Conservation (phyloP, 257 asterid species). For the Petunia axillaris region DNA sequence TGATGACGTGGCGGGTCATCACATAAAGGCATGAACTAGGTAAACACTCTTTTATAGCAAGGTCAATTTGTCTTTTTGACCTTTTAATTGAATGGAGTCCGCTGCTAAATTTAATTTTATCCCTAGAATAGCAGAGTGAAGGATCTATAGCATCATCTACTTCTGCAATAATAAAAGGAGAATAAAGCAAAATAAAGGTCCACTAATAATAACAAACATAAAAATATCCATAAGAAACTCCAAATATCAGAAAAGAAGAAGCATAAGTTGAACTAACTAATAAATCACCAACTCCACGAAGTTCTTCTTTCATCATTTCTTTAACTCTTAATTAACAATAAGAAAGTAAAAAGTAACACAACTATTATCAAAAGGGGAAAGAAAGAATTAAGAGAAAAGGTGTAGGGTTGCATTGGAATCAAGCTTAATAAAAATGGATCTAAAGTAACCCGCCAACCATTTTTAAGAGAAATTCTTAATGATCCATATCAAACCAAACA, state of each 20-base stretch:
- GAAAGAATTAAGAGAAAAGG: neutral
- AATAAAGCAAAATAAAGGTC: neutral
- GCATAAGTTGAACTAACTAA: neutral
- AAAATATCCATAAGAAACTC: neutral
- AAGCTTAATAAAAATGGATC: neutral
- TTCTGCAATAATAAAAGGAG: neutral
- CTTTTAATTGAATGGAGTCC: neutral
- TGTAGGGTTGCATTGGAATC: neutral
- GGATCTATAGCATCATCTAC: neutral
- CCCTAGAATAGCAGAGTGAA: neutral
- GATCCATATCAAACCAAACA: neutral
- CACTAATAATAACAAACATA: neutral
- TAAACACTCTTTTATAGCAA: neutral
- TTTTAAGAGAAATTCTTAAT: neutral
- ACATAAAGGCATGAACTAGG: neutral
- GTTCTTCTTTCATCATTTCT: conserved; percentile 17
- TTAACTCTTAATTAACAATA: conserved; percentile 8
- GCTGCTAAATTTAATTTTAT: neutral
- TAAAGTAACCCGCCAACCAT: neutral
- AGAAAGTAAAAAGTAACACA: neutral
- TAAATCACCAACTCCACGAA: conserved; percentile 18
- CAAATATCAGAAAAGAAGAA: neutral
- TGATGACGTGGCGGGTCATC: too few species aligned
- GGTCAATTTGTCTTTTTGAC: neutral
- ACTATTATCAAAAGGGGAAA: neutral